Base-by-base conservation (phyloP, 306 rosid species). In the Lupinus albus region DNA sequence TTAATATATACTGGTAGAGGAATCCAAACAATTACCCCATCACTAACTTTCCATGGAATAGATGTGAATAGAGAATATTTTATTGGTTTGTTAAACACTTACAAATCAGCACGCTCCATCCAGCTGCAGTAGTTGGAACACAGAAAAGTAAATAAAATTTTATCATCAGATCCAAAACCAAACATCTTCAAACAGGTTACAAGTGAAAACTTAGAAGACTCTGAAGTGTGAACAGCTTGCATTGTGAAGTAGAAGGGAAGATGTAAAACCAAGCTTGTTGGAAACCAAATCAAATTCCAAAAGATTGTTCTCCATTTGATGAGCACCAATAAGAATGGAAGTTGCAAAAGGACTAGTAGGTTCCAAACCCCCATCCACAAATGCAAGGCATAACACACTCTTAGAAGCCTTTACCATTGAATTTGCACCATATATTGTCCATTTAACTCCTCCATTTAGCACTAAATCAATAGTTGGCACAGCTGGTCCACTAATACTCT, bases 381-480 rank as follows among this genome's bases (percentile, higher is more conserved):
- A 77, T 51, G 67, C 84, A 53, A 83, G 76, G 2, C 87, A 83
- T 12, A 45, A 0, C 11, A 70, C 78, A 14, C 66, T 33, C 38
- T 73, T 30, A 42, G 4, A 11, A 41, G 70, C 71, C 30, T 39
- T 56, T 2, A 80, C 87, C 83, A 79, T 73, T 21, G 80, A 83
- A 69, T 83, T 79, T 0, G 45, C 66, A 16, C 84, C 87, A 39
- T 28, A 2, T 2, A 76, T 79, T 42, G 38, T 76, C 87, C 78
- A 76, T 12, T 45, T 0, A 33, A 70, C 61, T 7, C 64, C 77
- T 1, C 59, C 71, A 6, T 49, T 15, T 0, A 83, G 42, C 21
- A 64, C 80, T 2, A 79, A 63, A 57, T 70, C 71, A 49, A 83
- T 70, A 2, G 9, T 20, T 1, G 84, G 87, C 65, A 80, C 82